Percentiles rank a stretch among this genome's conserved stretches.
These are phyloP conservation scores for Polysphondylium violaceum DNA, from an alignment of 78 protist species.

Conservation along the genomic window DNA sequence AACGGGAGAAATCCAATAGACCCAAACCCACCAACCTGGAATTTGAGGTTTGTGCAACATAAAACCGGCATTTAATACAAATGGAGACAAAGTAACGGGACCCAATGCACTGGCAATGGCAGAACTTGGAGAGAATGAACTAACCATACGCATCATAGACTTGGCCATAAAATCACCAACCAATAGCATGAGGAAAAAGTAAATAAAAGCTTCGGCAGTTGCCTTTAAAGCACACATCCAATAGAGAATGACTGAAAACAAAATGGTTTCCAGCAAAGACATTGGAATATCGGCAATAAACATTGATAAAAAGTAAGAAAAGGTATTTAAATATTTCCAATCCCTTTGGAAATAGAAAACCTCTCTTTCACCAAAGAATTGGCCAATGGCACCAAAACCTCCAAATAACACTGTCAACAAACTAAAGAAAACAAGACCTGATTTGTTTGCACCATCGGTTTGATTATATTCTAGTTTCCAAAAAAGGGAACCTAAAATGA, in stretches of 20 bases:
- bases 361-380: constrained; percentile 27
- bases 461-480: constrained; percentile 26
- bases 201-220: constrained; percentile 39
- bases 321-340: constrained; percentile 24
- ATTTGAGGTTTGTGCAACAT: constrained; percentile 1
- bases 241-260: constrained; percentile 53
- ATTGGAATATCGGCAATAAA: constrained; percentile 25
- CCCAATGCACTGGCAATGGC: neutral
- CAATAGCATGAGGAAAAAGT: constrained; percentile 22
- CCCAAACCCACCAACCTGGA: constrained; percentile 66
- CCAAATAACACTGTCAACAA: constrained; percentile 12
- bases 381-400: constrained; percentile 35
- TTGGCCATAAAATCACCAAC: neutral
- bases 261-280: constrained; percentile 17
- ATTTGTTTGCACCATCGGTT: constrained; percentile 18
- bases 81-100: constrained; percentile 14
- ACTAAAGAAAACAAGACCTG: constrained; percentile 27
- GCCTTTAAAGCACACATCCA: constrained; percentile 64
- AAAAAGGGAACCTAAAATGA: constrained; percentile 29
- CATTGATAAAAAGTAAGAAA: constrained; percentile 30
- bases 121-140: neutral
- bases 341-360: constrained; percentile 38
- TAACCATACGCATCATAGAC: constrained; percentile 15
- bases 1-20: constrained; percentile 73
- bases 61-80: constrained; percentile 49